Percentiles rank a stretch among this genome's conserved stretches.
Evolutionary conservation across 2,329 filamentous ascomycete genomes (phyloP).

Genomic region (Xylariales sp.): DNA sequence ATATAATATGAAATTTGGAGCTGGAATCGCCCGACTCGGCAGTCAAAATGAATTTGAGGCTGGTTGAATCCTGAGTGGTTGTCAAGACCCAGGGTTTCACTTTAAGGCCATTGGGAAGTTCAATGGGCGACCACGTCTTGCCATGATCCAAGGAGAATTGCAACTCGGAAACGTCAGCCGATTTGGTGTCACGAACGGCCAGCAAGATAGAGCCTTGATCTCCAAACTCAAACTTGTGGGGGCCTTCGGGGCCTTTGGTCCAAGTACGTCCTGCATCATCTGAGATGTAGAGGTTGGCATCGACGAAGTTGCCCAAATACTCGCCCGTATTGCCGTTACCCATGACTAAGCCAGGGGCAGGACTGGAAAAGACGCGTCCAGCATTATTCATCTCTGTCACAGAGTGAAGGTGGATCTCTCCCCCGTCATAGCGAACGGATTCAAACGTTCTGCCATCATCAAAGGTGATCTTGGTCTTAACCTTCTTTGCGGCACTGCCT

Average conservation of each 20-base stretch:
- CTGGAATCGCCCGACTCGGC: constrained; percentile 52
- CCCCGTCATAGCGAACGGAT: constrained; percentile 61
- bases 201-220: constrained; percentile 87
- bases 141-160: constrained; percentile 88
- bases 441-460: constrained; percentile 90
- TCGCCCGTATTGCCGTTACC: constrained; percentile 87
- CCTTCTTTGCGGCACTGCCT: constrained; percentile 53
- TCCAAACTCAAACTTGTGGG: constrained; percentile 95
- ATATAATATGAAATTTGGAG: constrained; percentile 58
- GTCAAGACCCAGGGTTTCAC: constrained; percentile 72
- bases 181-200: constrained; percentile 70
- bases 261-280: constrained; percentile 87
- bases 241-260: constrained; percentile 68
- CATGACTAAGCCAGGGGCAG: constrained; percentile 90
- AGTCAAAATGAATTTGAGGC: constrained; percentile 81
- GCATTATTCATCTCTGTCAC: constrained; percentile 79
- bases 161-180: constrained; percentile 53
- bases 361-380: constrained; percentile 87
- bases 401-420: constrained; percentile 81
- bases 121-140: constrained; percentile 70
- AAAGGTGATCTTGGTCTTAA: constrained; percentile 83
- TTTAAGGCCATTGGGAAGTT: constrained; percentile 62
- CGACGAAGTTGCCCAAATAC: constrained; percentile 61
- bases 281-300: constrained; percentile 82
- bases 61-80: constrained; percentile 89